Conservation (phyloP, 371 early-diverging fungal genomes). For the Mortierella sp. region DNA sequence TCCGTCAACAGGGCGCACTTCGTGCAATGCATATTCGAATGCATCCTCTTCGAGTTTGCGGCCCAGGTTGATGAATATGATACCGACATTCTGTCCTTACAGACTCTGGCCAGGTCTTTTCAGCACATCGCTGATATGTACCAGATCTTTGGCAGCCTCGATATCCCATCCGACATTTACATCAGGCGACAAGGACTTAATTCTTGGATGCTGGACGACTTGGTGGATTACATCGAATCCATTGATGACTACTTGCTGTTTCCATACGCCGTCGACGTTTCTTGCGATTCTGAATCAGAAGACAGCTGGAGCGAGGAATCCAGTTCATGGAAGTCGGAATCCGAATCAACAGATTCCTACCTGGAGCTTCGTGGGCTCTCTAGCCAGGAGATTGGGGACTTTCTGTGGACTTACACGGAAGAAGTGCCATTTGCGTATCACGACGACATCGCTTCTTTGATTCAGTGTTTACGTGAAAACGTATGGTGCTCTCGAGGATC, state of each 20-base stretch:
- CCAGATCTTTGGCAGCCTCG: background rate
- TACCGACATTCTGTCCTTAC: background rate
- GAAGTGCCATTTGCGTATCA: background rate
- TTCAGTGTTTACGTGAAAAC: background rate
- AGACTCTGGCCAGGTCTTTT: background rate
- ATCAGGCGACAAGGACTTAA: background rate
- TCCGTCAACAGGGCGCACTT: background rate
- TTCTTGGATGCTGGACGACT: no score
- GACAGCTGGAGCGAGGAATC: no score
- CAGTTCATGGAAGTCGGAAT: no score
- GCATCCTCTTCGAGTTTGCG: background rate
- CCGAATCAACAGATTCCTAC: background rate
- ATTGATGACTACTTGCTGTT: no score
- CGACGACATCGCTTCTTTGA: background rate
- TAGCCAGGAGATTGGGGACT: background rate
- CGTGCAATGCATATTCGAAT: background rate
- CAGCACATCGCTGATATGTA: background rate
- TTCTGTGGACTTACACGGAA: background rate
- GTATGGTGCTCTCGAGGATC: slow-evolving; percentile 1
- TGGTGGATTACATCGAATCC: no score
- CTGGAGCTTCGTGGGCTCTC: background rate
- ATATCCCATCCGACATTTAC: background rate
- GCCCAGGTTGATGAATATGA: background rate
- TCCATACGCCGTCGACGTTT: no score
- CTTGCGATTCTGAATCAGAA: no score